These are phyloP conservation scores for Fusarium circinatum DNA, from an alignment of 2,329 filamentous ascomycete genomes.

Conservation along the genomic window DNA sequence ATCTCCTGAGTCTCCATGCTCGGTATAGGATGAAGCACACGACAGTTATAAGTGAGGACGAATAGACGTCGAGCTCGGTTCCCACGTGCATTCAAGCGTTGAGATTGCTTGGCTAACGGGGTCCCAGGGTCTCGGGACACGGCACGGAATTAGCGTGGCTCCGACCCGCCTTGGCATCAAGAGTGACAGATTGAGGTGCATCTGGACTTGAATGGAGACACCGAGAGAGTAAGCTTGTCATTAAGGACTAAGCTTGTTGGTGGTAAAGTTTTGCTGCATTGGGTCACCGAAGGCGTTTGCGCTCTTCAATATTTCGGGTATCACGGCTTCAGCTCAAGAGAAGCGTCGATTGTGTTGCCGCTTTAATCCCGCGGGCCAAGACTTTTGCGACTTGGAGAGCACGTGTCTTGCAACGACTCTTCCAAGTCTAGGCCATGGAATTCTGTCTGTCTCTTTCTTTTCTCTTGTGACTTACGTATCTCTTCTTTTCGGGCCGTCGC, in stretches of 20 bases:
- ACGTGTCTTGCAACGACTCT: not conserved
- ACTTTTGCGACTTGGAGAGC: not conserved
- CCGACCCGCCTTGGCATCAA: conserved; percentile 17
- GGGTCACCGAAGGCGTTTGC: conserved; percentile 32
- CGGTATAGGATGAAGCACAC: conserved; percentile 35
- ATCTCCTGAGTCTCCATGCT: conserved; percentile 15
- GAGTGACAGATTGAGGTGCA: not conserved
- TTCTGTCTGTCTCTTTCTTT: not conserved
- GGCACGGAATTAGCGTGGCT: conserved; percentile 29
- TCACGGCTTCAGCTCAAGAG: conserved; percentile 30
- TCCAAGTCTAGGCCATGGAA: not conserved
- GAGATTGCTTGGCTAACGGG: conserved; percentile 36
- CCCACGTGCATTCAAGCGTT: conserved; percentile 37
- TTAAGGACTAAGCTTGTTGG: conserved; percentile 30
- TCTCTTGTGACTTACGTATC: not conserved
- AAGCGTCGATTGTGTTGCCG: conserved; percentile 11
- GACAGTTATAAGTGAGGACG: conserved; percentile 20
- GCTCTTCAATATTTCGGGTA: conserved; percentile 14
- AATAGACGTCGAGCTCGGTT: conserved; percentile 24
- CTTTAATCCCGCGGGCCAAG: conserved; percentile 24
- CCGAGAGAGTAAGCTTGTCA: conserved; percentile 29
- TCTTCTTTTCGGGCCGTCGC: not conserved
- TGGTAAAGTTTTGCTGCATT: conserved; percentile 31
- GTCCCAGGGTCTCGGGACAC: conserved; percentile 30
- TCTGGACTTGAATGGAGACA: conserved; percentile 5